These are phyloP conservation scores for Globisporangium perplexum DNA, from an alignment of 352 stramenopile genomes.

Conservation along the genomic window DNA sequence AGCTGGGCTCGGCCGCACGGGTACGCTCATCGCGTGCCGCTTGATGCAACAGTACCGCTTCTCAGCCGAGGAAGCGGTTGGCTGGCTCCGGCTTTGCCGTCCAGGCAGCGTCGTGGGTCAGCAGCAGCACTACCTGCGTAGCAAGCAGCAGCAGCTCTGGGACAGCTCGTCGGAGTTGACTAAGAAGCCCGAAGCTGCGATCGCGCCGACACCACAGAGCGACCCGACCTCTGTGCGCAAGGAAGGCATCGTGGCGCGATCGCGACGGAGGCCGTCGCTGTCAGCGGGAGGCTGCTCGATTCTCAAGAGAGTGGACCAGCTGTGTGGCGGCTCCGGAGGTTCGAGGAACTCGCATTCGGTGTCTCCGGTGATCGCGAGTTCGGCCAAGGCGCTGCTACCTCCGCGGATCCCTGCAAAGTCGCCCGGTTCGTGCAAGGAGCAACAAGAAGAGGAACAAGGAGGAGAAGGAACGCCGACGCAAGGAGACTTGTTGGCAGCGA, in stretches of 20 bases:
- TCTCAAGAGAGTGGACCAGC: constrained; percentile 13
- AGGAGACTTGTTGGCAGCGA: constrained; percentile 6
- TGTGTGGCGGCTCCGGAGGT: background rate
- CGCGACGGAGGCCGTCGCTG: constrained; percentile 5
- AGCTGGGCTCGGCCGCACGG: constrained; percentile 91
- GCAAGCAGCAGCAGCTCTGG: constrained; percentile 39
- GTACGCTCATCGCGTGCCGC: constrained; percentile 92
- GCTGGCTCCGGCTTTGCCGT: constrained; percentile 89
- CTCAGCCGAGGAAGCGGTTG: constrained; percentile 90
- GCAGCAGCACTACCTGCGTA: constrained; percentile 91
- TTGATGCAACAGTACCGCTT: constrained; percentile 93
- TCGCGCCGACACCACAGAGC: background rate
- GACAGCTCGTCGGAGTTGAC: background rate
- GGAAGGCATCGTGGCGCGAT: constrained; percentile 6
- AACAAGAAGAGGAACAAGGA: background rate
- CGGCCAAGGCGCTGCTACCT: constrained; percentile 3
- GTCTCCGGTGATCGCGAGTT: background rate
- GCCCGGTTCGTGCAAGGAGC: background rate
- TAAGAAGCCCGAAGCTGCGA: background rate
- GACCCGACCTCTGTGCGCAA: background rate
- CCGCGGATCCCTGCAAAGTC: constrained; percentile 11
- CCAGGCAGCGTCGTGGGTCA: constrained; percentile 91
- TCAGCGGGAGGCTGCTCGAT: constrained; percentile 3
- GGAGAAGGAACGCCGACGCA: background rate
- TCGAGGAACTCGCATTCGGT: constrained; percentile 13